Base-by-base conservation (phyloP, 768 basidiomycete genomes). In the Pilatotrama ljubarskyi region DNA sequence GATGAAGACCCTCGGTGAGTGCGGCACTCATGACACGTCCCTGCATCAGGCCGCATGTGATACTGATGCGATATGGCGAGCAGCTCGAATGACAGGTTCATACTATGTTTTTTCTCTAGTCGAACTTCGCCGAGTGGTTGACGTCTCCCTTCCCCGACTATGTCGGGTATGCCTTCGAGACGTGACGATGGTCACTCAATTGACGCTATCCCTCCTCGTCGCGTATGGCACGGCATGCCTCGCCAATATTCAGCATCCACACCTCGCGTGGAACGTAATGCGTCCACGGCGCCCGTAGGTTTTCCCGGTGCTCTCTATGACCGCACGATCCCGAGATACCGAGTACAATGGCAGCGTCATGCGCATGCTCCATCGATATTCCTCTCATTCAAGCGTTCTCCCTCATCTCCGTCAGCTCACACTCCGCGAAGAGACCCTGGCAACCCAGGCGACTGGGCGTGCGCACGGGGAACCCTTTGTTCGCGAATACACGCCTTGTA, bases 291-390 rank as follows among this genome's bases (percentile, higher is more conserved):
- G 46, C 35, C 15, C 20, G 20, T 52, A 29, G 41, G 20, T 56
- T 51, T 37, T 41, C 18, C 40, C 60, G 42, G 36, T 18, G 22
- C 50, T 13, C 49, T 40, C 42, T 52, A 56, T 41, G 25, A 7
- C 54, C 50, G 55, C 60, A 51, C 25, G 29, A 32, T 48, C 40
- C 54, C 48, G 48, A 42, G 41, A 35, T 44, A 1, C 54, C 42
- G 47, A 61, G 54, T 55, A 61, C 59, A 61, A 61, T 53, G 60
- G 42, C 41, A 29, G 54, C 26, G 55, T 24, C 54, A 32, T 51
- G 54, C 60, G 17, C 49, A 32, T 51, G 54, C 60, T 35, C 55
- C 40, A 55, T 42, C 47, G 40, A 29, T 43, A 20, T 41, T 54
- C 54, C 22, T 41, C 44, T 41, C 35, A 22, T 35, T 26, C 60